A percentile compares a stretch with the other conserved stretches of the same genome.
Conservation (phyloP, 2,329 filamentous ascomycete species). For the Dendrostoma leiphaemia region DNA sequence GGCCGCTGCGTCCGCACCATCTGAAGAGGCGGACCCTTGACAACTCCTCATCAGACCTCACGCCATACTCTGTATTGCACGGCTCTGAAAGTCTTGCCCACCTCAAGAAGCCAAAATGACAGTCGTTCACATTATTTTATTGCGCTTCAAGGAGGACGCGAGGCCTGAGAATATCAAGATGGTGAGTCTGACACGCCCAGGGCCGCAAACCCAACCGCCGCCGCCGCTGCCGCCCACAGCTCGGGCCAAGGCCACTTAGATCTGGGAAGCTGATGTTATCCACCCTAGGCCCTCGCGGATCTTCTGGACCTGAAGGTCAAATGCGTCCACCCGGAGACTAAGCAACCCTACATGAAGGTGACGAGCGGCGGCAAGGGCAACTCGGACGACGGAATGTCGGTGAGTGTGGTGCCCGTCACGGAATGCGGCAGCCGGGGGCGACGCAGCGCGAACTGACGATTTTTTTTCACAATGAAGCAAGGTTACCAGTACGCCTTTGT, state of each 20-base stretch:
- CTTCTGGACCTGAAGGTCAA: slow-evolving; percentile 51
- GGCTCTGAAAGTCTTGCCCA: neutral
- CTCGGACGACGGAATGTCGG: slow-evolving; percentile 58
- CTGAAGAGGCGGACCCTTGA: too few species aligned
- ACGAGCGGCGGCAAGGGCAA: slow-evolving; percentile 60
- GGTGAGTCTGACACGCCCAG: slow-evolving; percentile 43
- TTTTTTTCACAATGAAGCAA: slow-evolving; percentile 44
- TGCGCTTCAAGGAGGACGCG: slow-evolving; percentile 58
- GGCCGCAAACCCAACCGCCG: too few species aligned
- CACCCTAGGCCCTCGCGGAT: slow-evolving; percentile 27
- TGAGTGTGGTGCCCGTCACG: slow-evolving; percentile 31
- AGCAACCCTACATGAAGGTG: slow-evolving; percentile 58
- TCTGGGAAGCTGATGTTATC: neutral
- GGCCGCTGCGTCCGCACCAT: too few species aligned
- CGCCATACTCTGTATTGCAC: too few species aligned
- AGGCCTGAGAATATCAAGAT: slow-evolving; percentile 49
- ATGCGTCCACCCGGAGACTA: slow-evolving; percentile 60
- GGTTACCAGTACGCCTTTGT: slow-evolving; percentile 70
- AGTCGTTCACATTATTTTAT: slow-evolving; percentile 65
- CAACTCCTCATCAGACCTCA: too few species aligned
- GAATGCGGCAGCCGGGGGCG: neutral
- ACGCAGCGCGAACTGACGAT: neutral
- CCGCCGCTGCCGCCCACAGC: too few species aligned
- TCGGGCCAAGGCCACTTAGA: too few species aligned
- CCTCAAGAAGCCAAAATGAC: slow-evolving; percentile 42